Conservation (phyloP, 2,329 filamentous ascomycete species). For the Trichophyton equinum region DNA sequence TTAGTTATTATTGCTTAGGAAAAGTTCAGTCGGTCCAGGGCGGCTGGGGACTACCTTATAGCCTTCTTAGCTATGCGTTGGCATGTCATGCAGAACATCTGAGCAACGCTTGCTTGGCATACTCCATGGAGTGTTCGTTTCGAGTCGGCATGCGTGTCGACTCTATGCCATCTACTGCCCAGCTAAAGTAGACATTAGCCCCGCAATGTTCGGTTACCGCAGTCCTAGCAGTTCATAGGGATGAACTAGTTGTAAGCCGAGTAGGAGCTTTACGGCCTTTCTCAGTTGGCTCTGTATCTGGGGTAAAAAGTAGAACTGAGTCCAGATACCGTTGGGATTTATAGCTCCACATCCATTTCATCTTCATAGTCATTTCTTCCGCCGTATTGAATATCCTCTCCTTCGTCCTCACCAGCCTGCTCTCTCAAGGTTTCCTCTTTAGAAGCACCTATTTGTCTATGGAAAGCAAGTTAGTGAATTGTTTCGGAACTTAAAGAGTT, state of each 20-base stretch:
- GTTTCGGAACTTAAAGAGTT: background rate
- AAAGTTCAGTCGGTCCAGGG: no score
- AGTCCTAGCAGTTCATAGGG: no score
- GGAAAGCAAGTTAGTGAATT: background rate
- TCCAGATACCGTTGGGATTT: background rate
- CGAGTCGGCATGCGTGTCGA: no score
- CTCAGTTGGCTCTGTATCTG: background rate
- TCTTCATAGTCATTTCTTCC: conserved; percentile 43
- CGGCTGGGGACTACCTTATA: no score
- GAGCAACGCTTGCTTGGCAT: no score
- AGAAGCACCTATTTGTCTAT: conserved; percentile 64
- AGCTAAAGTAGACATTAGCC: no score
- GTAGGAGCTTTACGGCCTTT: background rate
- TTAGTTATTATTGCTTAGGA: no score
- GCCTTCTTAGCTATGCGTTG: no score
- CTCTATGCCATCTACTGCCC: no score
- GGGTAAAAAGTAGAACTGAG: background rate
- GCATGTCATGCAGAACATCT: no score
- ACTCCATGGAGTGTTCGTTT: no score
- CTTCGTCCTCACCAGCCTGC: conserved; percentile 54
- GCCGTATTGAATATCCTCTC: conserved; percentile 40
- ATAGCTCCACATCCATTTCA: conserved; percentile 38
- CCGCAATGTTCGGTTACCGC: no score
- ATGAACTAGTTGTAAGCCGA: background rate
- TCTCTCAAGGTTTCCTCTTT: conserved; percentile 67